These are phyloP conservation scores for Emergomyces orientalis DNA, from an alignment of 2,329 filamentous ascomycete species.

Conservation along the genomic window DNA sequence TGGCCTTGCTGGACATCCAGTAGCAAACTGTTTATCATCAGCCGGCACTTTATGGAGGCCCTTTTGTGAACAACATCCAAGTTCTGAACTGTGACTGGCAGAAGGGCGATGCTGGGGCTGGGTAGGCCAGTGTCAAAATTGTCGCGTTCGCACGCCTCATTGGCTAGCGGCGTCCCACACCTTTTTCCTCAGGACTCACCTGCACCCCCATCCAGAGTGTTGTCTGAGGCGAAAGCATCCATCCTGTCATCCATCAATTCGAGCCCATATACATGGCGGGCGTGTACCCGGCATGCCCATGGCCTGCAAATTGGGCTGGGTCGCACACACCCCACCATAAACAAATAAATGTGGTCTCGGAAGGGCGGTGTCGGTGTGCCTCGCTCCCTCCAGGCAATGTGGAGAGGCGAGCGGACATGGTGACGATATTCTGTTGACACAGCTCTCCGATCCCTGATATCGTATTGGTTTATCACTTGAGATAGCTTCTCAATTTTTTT, in stretches of 20 bases:
- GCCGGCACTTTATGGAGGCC: conserved; percentile 5
- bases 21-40: conserved; percentile 5
- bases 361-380: conserved; percentile 11
- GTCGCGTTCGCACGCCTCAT: conserved; percentile 1
- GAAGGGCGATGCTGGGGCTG: conserved; percentile 3
- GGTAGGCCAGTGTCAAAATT: not conserved
- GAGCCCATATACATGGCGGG: conserved; percentile 1
- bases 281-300: conserved; percentile 11
- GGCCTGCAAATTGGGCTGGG: conserved; percentile 1
- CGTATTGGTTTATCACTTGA: conserved; percentile 10
- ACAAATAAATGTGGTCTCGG: not conserved
- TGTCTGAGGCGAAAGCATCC: conserved; percentile 8
- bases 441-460: conserved; percentile 1
- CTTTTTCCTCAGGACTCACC: not conserved
- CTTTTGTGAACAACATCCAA: conserved; percentile 1
- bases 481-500: not conserved
- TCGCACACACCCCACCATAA: conserved; percentile 5
- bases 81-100: conserved; percentile 12
- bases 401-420: conserved; percentile 1
- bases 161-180: conserved; percentile 5
- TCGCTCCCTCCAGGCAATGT: conserved; percentile 1
- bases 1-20: conserved; percentile 1
- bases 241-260: conserved; percentile 6
- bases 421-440: not conserved
- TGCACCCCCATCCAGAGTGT: not conserved